Evolutionary conservation across 495 filamentous ascomycete genomes (phyloP).

Genomic region (Aspergillus incahuasiensis): DNA sequence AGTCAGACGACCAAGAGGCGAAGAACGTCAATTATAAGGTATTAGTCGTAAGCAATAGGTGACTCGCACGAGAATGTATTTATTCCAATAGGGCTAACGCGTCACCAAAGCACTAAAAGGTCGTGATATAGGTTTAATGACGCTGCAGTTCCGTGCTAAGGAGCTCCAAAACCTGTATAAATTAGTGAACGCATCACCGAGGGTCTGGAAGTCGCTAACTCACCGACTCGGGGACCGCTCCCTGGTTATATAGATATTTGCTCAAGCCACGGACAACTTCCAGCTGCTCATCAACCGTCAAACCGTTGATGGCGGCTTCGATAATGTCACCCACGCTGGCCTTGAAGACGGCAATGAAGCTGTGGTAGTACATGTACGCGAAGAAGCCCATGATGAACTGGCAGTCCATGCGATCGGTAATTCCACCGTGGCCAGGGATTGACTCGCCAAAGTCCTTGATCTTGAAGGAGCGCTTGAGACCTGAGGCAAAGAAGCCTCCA

Average conservation of each 20-base stretch:
- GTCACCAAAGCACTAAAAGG: neutral
- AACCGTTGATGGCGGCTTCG: slow-evolving; percentile 79
- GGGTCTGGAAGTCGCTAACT: slow-evolving; percentile 22
- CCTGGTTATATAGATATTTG: slow-evolving; percentile 86
- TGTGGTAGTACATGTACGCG: slow-evolving; percentile 95
- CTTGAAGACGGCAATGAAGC: slow-evolving; percentile 86
- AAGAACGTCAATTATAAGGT: slow-evolving; percentile 17
- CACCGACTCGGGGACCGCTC: slow-evolving; percentile 59
- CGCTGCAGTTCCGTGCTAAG: slow-evolving; percentile 40
- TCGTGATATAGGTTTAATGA: slow-evolving; percentile 20
- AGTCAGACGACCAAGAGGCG: neutral
- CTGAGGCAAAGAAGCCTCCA: slow-evolving; percentile 97
- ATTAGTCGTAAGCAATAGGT: slow-evolving; percentile 11
- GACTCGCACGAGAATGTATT: slow-evolving; percentile 10
- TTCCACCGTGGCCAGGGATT: slow-evolving; percentile 96
- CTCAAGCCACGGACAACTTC: slow-evolving; percentile 79
- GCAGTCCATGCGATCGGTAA: slow-evolving; percentile 99
- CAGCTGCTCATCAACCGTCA: slow-evolving; percentile 79
- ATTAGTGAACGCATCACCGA: neutral
- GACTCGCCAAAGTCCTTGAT: slow-evolving; percentile 99
- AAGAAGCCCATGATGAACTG: slow-evolving; percentile 99
- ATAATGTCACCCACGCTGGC: slow-evolving; percentile 79
- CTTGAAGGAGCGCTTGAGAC: slow-evolving; percentile 97
- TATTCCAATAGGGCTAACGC: neutral
- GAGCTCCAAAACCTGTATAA: slow-evolving; percentile 39